phyloP scores from a whole-genome alignment of 2,329 filamentous ascomycete species.

The Pleomassaria siparia region DNA sequence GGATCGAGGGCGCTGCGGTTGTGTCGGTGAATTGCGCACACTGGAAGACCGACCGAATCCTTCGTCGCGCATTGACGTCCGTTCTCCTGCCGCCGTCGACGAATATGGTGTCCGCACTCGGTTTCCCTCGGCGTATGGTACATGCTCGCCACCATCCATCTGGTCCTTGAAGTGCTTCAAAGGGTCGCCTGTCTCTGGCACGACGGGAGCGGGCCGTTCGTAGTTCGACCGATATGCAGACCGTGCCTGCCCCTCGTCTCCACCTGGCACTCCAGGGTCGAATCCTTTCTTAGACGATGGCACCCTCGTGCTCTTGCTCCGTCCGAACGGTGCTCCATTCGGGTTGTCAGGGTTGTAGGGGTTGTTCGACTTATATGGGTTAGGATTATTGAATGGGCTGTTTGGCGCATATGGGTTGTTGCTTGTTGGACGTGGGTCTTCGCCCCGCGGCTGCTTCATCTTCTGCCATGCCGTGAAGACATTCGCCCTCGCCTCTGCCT shows the following conservation, averaged over 20 bases:
- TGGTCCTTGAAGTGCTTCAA: constrained; percentile 38
- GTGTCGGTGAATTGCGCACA: constrained; percentile 51
- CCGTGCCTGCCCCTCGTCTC: constrained; percentile 60
- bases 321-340: constrained; percentile 38
- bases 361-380: constrained; percentile 7
- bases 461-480: constrained; percentile 54
- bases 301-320: constrained; percentile 44
- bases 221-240: constrained; percentile 49
- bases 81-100: constrained; percentile 56
- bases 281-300: constrained; percentile 60
- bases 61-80: constrained; percentile 56
- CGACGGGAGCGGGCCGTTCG: constrained; percentile 36
- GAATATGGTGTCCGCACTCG: constrained; percentile 58
- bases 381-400: constrained; percentile 14
- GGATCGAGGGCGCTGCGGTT: constrained; percentile 22
- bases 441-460: constrained; percentile 44
- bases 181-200: constrained; percentile 44
- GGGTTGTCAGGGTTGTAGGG: constrained; percentile 11
- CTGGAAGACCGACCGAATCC: constrained; percentile 56
- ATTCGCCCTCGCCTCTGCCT: constrained; percentile 45
- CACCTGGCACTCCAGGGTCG: constrained; percentile 59
- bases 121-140: constrained; percentile 48
- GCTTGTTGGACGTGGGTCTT: constrained; percentile 31
- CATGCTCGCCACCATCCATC: constrained; percentile 24
- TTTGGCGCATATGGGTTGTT: constrained; percentile 15